phyloP scores from a whole-genome alignment of 345 rosid genomes.

The Pugionium cornutum region DNA sequence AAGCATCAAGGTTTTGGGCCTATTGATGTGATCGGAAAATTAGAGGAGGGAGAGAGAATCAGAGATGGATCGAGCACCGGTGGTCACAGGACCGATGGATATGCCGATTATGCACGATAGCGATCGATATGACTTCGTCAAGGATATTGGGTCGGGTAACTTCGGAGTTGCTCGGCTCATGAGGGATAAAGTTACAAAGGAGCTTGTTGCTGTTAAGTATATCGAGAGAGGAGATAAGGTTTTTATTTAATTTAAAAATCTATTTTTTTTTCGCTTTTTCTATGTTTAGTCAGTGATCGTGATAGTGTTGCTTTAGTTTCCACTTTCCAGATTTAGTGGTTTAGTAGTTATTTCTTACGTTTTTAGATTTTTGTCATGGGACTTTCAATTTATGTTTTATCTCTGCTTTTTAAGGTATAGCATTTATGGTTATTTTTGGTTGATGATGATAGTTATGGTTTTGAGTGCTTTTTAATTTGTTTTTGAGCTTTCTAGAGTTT shows the following conservation, averaged over 20 bases:
- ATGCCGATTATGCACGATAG: conserved; percentile 94
- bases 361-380: neutral
- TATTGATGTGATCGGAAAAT: neutral
- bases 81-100: conserved; percentile 57
- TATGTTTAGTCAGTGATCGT: neutral
- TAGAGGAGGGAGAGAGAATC: neutral
- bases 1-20: no score
- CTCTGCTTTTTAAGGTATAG: neutral
- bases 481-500: no score
- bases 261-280: no score
- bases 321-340: conserved; percentile 27
- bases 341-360: no score
- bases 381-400: neutral
- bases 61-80: conserved; percentile 50
- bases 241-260: neutral
- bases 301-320: neutral
- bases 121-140: conserved; percentile 88
- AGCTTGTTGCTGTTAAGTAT: conserved; percentile 95
- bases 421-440: no score
- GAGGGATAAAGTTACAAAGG: conserved; percentile 71
- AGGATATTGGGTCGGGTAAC: conserved; percentile 87
- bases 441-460: no score
- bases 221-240: conserved; percentile 97
- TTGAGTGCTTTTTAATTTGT: no score
- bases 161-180: conserved; percentile 89